phyloP scores from a whole-genome alignment of 164 flowering plant genomes.

The Liquidambar formosana region DNA sequence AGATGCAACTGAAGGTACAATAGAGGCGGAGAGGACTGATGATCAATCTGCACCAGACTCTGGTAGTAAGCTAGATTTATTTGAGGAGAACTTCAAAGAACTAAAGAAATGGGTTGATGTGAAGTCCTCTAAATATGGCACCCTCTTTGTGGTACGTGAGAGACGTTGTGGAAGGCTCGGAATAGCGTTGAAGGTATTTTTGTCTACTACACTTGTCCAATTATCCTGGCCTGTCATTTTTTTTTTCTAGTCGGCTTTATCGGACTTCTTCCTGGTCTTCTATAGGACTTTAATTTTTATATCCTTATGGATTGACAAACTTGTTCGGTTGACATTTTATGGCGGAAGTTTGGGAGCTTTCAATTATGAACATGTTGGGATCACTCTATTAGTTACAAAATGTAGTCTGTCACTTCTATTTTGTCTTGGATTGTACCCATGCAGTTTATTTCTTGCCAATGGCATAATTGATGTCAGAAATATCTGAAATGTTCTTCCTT shows the following conservation, averaged over 20 bases:
- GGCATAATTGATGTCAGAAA: too few relatives aligned
- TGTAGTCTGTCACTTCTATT: too few relatives aligned
- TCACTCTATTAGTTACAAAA: too few relatives aligned
- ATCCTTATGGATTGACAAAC: not conserved
- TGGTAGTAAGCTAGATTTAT: conserved; percentile 35
- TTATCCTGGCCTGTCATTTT: not conserved
- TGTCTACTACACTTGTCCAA: not conserved
- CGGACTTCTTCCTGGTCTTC: not conserved
- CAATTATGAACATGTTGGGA: too few relatives aligned
- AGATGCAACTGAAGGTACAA: conserved; percentile 22
- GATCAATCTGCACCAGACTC: conserved; percentile 28
- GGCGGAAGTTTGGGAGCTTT: too few relatives aligned
- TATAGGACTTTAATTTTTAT: not conserved
- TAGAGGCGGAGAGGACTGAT: conserved; percentile 22
- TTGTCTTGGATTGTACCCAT: too few relatives aligned
- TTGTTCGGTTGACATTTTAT: not conserved
- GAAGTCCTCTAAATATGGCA: conserved; percentile 70
- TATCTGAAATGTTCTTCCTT: too few relatives aligned
- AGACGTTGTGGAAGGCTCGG: conserved; percentile 70
- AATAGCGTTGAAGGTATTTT: conserved; percentile 82
- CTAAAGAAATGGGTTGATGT: conserved; percentile 86
- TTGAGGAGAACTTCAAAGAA: conserved; percentile 87
- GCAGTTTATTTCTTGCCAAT: too few relatives aligned
- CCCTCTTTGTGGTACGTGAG: conserved; percentile 66
- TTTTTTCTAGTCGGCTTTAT: not conserved